Base-by-base conservation (phyloP, 2,329 filamentous ascomycete species). In the Leptographium wingfieldii region DNA sequence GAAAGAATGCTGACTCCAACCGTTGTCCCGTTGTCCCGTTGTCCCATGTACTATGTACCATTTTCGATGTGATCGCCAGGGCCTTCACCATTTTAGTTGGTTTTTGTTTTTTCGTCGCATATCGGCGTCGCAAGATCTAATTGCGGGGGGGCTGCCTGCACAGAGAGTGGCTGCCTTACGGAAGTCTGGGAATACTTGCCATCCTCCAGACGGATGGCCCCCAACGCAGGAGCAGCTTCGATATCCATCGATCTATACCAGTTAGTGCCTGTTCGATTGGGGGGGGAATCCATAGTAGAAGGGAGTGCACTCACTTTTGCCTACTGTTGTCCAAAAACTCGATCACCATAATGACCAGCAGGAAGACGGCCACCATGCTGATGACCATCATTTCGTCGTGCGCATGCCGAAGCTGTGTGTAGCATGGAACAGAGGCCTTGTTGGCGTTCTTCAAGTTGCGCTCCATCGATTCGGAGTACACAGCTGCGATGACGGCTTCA, bases 351-450 rank as follows among this genome's bases (percentile, higher is more conserved):
- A 72, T 67, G 9, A 68, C 64, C 29, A 68, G 25, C 43, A 72
- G 54, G 54, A 71, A 73, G 5, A 66, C 63, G 12, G 67, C 57
- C 1, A 68, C 67, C 29, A 72, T 59, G 55, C 64, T 63, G 33
- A 72, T 67, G n/a, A 70, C 65, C 59, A 68, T 58, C 62, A 69
- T 63, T 48, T 72, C 69, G 57, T 69, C 66, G 51, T 65, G 64
- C 14, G 69, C 66, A 27, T 63, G 61, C 7, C 63, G 60, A 16
- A 66, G 33, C 5, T 57, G 60, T 0, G 61, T 61, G 10, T 64
- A 64, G 31, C 63, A 67, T 16, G 66, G 65, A 46, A 62, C 14
- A 1, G 58, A 53, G 27, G 40, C 25, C n/a, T 16, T 25, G 52
- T 29, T 52, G 25, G 49, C 12, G 25, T 29, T 29, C 5, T 29